Evolutionary conservation across 345 rosid species (phyloP).

Genomic region (Cardiospermum halicacabum): DNA sequence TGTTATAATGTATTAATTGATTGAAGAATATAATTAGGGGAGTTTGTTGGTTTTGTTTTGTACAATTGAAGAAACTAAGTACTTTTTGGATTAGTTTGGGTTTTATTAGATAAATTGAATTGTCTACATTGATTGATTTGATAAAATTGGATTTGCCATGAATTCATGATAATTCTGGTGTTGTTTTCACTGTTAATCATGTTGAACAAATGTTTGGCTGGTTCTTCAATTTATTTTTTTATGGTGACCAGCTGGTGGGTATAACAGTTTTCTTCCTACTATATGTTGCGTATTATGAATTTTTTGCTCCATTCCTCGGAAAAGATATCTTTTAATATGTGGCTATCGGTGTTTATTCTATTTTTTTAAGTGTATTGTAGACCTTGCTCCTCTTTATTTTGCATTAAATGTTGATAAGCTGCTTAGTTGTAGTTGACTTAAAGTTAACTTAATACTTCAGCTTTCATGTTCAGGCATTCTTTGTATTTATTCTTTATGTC

Average conservation of each 20-base stretch:
- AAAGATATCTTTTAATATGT: conserved; percentile 55
- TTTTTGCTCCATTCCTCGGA: conserved; percentile 93
- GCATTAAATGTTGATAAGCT: too few relatives aligned
- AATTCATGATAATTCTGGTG: neutral
- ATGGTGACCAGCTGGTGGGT: conserved; percentile 60
- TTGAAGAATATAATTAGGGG: too few relatives aligned
- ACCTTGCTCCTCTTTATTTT: neutral
- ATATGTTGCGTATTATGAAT: conserved; percentile 73
- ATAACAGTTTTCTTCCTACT: conserved; percentile 79
- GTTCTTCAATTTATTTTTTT: too few relatives aligned
- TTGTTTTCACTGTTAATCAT: neutral
- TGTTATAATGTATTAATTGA: too few relatives aligned
- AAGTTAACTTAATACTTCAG: neutral
- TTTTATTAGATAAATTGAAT: neutral
- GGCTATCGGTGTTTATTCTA: conserved; percentile 69
- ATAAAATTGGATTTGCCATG: neutral
- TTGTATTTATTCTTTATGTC: conserved; percentile 68
- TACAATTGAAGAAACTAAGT: neutral
- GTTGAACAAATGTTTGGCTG: neutral
- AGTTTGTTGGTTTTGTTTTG: too few relatives aligned
- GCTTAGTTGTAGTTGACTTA: neutral
- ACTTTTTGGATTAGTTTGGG: conserved; percentile 1
- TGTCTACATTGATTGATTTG: neutral
- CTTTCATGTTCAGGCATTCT: conserved; percentile 49
- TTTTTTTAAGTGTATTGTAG: conserved; percentile 45